Evolutionary conservation across 2,329 filamentous ascomycete species (phyloP), one percentile per base, ranked within the genome.

Genomic region (Xylogone sp.): DNA sequence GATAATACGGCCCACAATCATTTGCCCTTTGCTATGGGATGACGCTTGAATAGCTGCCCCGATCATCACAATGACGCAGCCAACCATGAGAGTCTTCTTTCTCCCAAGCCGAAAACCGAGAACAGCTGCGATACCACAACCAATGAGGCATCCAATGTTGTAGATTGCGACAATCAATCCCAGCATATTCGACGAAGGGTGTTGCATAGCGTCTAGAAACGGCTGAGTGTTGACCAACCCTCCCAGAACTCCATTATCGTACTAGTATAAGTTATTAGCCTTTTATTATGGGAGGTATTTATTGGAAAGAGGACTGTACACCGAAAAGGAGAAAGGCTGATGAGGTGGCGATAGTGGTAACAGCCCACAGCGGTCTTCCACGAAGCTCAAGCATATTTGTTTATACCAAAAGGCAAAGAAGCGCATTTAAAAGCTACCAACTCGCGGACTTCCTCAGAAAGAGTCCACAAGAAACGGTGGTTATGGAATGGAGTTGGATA

Each of bases 61-160:
- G 22, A 82, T 57, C 10, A 81, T 68, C 73, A 83, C 78, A 57
- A 83, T 75, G 2, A 65, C 55, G n/a, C 75, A 74, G 24, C 80
- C 80, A 20, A 75, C 60, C 45, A 81, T 73, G 54, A 83, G 81
- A 21, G 78, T 78, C 22, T 70, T 71, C 58, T 75, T 75, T n/a
- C 81, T 73, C 22, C 80, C 81, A 24, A 83, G 72, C n/a, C 72
- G 67, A 54, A 61, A 78, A 7, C 78, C 78, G 42, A 79, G 64
- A 56, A 70, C 65, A 24, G 73, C 65, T 27, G 69, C 70, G 46
- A 71, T 54, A 20, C 75, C 55, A 39, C 73, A 73, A 50, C 75
- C 75, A 48, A 71, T 50, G 52, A 79, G 78, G 64, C 80, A 83
- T 42, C 53, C 53, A 18, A 81, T 76, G 21, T 72, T 68, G 43